These are phyloP conservation scores for Austroboletus novae-zelandiae DNA, from an alignment of 1,284 basidiomycete genomes.

Conservation along the genomic window DNA sequence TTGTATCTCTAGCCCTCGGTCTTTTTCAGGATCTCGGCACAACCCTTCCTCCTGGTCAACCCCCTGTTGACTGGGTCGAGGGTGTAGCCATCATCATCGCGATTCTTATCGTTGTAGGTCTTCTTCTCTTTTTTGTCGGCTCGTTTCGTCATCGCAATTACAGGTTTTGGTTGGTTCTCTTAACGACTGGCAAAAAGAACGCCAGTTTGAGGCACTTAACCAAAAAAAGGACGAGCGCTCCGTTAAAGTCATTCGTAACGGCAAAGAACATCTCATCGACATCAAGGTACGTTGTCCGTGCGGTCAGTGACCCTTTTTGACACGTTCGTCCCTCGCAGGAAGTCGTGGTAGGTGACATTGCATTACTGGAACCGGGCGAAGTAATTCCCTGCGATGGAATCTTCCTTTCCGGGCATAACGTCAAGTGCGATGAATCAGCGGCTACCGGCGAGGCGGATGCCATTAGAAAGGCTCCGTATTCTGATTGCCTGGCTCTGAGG, in stretches of 20 bases:
- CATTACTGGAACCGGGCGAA: constrained; percentile 92
- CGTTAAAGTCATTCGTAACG: constrained; percentile 89
- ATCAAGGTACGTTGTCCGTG: constrained; percentile 55
- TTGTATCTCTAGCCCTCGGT: constrained; percentile 91
- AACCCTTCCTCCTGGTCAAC: constrained; percentile 51
- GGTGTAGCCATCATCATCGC: constrained; percentile 97
- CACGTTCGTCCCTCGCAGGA: constrained; percentile 47
- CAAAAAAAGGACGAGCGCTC: constrained; percentile 95
- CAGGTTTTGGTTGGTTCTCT: constrained; percentile 83
- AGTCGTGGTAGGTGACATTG: constrained; percentile 92
- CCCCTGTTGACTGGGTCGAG: constrained; percentile 94
- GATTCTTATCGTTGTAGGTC: constrained; percentile 73
- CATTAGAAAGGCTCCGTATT: constrained; percentile 85
- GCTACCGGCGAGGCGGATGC: constrained; percentile 97
- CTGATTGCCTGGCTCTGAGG: constrained; percentile 62
- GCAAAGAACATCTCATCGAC: constrained; percentile 77
- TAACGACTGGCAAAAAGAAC: constrained; percentile 97
- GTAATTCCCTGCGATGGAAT: constrained; percentile 95
- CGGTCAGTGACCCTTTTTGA: not conserved
- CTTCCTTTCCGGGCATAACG: constrained; percentile 89
- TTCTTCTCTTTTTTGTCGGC: not conserved
- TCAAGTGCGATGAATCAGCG: constrained; percentile 95
- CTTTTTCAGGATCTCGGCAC: constrained; percentile 92
- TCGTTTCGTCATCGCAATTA: constrained; percentile 3
- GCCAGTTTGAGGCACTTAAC: constrained; percentile 90